Percentiles rank a stretch among this genome's conserved stretches.
Evolutionary conservation across 768 basidiomycete species (phyloP).

Genomic region (Trametes sanguinea): DNA sequence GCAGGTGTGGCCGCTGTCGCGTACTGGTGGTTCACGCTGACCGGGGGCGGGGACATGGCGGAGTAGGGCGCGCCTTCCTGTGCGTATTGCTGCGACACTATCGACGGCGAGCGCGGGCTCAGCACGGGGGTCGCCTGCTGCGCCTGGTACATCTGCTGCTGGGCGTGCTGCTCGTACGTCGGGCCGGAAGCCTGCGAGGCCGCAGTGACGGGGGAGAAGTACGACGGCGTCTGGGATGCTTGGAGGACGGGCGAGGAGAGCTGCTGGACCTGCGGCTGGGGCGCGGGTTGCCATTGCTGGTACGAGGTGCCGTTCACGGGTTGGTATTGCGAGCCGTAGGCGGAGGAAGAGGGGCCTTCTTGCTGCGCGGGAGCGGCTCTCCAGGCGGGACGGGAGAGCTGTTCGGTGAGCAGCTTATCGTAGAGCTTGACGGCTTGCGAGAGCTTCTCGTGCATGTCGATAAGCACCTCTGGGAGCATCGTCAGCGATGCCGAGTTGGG

Average conservation of each 20-base stretch:
- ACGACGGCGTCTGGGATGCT: conserved; percentile 10
- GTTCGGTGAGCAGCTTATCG: conserved; percentile 83
- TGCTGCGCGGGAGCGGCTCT: conserved; percentile 31
- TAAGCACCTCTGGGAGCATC: conserved; percentile 64
- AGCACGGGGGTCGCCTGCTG: conserved; percentile 10
- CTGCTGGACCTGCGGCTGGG: conserved; percentile 14
- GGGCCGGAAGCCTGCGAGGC: conserved; percentile 9
- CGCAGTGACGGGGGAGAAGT: conserved; percentile 20
- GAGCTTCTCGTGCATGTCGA: conserved; percentile 94
- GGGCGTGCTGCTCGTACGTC: conserved; percentile 15
- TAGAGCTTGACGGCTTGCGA: conserved; percentile 92
- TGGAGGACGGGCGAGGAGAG: conserved; percentile 13
- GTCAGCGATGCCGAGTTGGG: not conserved
- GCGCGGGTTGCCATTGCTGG: conserved; percentile 24
- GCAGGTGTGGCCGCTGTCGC: conserved; percentile 12
- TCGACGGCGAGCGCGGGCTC: conserved; percentile 12
- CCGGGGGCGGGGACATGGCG: conserved; percentile 17
- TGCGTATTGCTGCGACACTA: conserved; percentile 2
- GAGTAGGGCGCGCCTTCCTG: conserved; percentile 10
- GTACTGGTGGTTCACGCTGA: conserved; percentile 18
- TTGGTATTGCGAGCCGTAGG: conserved; percentile 30
- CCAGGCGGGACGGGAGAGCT: conserved; percentile 75
- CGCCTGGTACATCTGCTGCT: conserved; percentile 24
- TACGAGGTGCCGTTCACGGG: conserved; percentile 10
- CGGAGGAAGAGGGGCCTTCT: conserved; percentile 29